phyloP scores from a whole-genome alignment of 1,139 yeast genomes.

The Blastobotrys arbuscula region DNA sequence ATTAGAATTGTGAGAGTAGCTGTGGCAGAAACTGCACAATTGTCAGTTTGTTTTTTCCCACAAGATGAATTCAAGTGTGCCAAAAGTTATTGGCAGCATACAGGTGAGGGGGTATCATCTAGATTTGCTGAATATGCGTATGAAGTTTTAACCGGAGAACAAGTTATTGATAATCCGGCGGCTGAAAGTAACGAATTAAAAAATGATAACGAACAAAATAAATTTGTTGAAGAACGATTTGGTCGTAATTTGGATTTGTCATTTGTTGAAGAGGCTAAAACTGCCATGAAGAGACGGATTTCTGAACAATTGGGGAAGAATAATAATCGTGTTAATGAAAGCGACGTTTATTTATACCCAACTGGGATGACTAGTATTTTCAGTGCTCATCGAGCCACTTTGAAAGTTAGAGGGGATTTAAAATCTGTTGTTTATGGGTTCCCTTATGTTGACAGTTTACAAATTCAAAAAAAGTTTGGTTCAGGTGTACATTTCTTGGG shows the following conservation, averaged over 20 bases:
- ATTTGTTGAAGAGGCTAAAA: conserved; percentile 69
- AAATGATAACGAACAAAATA: not conserved
- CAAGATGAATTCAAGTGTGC: conserved; percentile 52
- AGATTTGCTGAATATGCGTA: conserved; percentile 80
- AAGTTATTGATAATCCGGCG: not conserved
- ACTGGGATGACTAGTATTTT: conserved; percentile 93
- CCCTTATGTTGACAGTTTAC: conserved; percentile 89
- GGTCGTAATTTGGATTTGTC: conserved; percentile 82
- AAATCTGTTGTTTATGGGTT: conserved; percentile 91
- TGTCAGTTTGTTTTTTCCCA: conserved; percentile 76
- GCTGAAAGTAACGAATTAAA: not conserved
- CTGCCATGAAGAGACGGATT: conserved; percentile 67
- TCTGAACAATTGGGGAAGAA: conserved; percentile 45
- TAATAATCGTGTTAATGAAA: conserved; percentile 16
- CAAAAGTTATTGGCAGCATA: conserved; percentile 91
- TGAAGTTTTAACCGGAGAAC: conserved; percentile 6
- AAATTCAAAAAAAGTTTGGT: conserved; percentile 82
- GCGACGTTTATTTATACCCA: conserved; percentile 77
- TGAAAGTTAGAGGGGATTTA: conserved; percentile 34
- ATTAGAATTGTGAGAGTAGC: conserved; percentile 63
- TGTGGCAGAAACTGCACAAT: conserved; percentile 53
- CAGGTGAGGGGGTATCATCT: conserved; percentile 93
- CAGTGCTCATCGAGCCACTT: conserved; percentile 66
- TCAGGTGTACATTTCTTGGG: conserved; percentile 78
- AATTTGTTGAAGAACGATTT: conserved; percentile 72